Evolutionary conservation across 108 stramenopile genomes (phyloP), one percentile per base, ranked within the genome.

Genomic region (Cyclotella choctawhatcheeana): DNA sequence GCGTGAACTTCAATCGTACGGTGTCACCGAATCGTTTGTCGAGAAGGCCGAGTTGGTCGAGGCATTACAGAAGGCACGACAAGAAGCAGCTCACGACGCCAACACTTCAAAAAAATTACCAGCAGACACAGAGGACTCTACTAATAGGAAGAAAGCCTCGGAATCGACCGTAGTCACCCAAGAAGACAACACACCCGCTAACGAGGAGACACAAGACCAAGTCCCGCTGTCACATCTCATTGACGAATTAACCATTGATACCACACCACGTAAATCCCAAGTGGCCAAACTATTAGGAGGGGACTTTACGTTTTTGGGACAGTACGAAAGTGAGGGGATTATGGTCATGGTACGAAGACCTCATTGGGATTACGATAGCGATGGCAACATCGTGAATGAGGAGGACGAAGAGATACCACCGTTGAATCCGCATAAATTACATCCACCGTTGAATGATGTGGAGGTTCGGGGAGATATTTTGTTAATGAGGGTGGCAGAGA

Each of bases 301-400:
- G 5, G 85, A 88, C 31, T 84, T 92, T 48, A 95, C 93, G 8
- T 95, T 95, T 69, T 47, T 95, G 50, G 91, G 93, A 25, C 93
- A 95, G 73, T 95, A 88, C 50, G 89, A 90, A 56, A 87, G 88
- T 4, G 93, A 95, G 74, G 91, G 93, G 25, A 85, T 88, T 43
- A 76, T 95, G 44, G 53, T 92, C 45, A 91, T 95, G 85, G 69
- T 88, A 12, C 89, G 89, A 13, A 65, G 85, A 21, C 56, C 75
- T 18, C 78, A 78, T 50, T 62, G 54, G 62, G 74, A 72, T 22
- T n/a, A n/a, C n/a, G n/a, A n/a, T n/a, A n/a, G n/a, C n/a, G n/a
- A n/a, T n/a, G n/a, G n/a, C n/a, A n/a, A n/a, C n/a, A n/a, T n/a
- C n/a, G n/a, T n/a, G 34, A 33, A 22, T 40, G 64, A 22, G 68